phyloP scores from a whole-genome alignment of 2,329 filamentous ascomycete species.

The Colletotrichum sp. region DNA sequence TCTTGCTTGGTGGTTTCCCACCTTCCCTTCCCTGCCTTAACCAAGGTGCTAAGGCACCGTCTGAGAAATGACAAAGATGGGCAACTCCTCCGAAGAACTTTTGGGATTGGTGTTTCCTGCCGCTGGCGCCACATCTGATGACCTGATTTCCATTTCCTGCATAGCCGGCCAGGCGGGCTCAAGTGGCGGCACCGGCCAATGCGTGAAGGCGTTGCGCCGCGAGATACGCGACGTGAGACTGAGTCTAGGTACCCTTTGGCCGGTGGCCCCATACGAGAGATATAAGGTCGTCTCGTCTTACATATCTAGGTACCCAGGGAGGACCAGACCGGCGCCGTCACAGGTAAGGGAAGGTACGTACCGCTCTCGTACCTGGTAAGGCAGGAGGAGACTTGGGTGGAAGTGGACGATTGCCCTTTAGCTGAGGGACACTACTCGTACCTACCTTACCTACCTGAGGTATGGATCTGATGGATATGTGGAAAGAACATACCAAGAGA shows the following conservation, averaged over 20 bases:
- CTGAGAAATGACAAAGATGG: background rate
- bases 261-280: background rate
- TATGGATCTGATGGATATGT: background rate
- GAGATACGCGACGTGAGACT: background rate
- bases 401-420: background rate
- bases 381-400: background rate
- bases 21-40: background rate
- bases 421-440: background rate
- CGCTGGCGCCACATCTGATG: constrained; percentile 15
- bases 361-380: background rate
- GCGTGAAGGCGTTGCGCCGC: background rate
- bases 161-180: background rate
- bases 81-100: background rate
- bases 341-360: background rate
- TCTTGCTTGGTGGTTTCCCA: background rate
- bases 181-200: constrained; percentile 1
- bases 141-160: constrained; percentile 6
- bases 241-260: background rate
- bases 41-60: background rate
- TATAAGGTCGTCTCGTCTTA: background rate
- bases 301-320: background rate
- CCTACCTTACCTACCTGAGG: too few species aligned
- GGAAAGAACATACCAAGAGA: background rate
- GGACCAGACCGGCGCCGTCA: background rate
- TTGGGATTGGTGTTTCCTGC: background rate